Base-by-base conservation (phyloP, 495 filamentous ascomycete genomes). In the Penicillium parvum region DNA sequence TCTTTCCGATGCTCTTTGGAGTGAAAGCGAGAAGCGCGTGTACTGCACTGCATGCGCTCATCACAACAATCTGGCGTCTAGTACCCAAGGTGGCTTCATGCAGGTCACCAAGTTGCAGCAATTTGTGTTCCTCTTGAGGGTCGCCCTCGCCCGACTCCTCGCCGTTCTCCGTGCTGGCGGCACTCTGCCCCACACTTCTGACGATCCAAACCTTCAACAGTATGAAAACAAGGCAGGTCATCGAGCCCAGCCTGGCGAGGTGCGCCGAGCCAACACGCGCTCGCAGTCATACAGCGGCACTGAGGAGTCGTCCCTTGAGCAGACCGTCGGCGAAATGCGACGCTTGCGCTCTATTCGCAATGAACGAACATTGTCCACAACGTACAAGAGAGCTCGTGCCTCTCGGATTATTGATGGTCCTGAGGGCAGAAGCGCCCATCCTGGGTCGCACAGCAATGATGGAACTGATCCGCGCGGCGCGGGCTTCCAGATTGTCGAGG, bases 341-440 rank as follows among this genome's bases (percentile, higher is more conserved):
- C 77, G 92, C 45, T 65, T 97, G 38, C 81, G 90, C 40, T 97
- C 92, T 32, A 96, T 90, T 16, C 83, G 94, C 16, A 83, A 97
- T 64, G 91, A 97, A 50, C 89, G 90, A 43, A 88, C 91, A 45
- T 69, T 99, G 11, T 96, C 90, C 9, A 92, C 85, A 4, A 95
- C 88, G 15, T 85, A 89, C 55, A 89, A 84, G 58, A 92, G 89
- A 50, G 89, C 90, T 25, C 77, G 92, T 27, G 88, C 88, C 9
- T 96, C 91, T 3, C 77, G 88, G 23, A 94, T 98, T 39, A 87
- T 98, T 50, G 90, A 96, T 65, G 91, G 88, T 0, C 86, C 90
- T 2, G 85, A 95, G 53, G 87, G 84, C 25, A 75, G 80, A 43
- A 84, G 79, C 57, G 80, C 77, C 7, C 79, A 85, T 16, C 86